Evolutionary conservation across 1,284 basidiomycete species (phyloP), one percentile per base, ranked within the genome.

Genomic region (Mycena sp.): DNA sequence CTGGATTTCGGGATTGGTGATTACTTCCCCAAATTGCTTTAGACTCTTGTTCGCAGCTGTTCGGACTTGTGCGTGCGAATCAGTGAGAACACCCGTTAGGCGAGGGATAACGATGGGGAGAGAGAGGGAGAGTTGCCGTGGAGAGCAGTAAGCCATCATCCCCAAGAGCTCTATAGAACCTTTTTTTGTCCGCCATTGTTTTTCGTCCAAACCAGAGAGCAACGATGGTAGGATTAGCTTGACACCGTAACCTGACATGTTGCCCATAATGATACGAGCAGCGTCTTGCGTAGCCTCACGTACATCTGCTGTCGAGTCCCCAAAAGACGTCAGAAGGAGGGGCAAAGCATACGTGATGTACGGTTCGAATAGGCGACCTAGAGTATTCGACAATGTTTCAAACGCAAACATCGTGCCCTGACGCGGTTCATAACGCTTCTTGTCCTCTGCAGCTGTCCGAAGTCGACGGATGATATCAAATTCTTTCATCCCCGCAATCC

Each of bases 141-240:
- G 98, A 6, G 98, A 96, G 78, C 97, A 98, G 78, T 97, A 99
- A 0, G 98, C 98, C 96, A 99, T 99, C 82, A 96, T 93, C 37
- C 98, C 98, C 58, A 99, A 83, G n/a, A 99, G 80, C 76, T 99
- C 98, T 68, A 99, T 98, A 3, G 96, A 97, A 1, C 86, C 98
- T 81, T 99, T 99, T 83, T 99, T 99, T 2, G 96, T 95, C 28
- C 97, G 86, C 98, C 98, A 99, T 76, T 99, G 98, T 76, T 98
- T 99, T 77, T 99, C 98, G 70, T 99, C 96, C 49, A 99, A 82
- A 35, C 96, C 97, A 35, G 90, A 91, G 6, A 99, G 84, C 9
- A 99, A 78, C 1, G 93, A 92, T 0, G 98, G 98, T 6, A 99
- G 81, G 65, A 99, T 96, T 55, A 96, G 86, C 80, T 99, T 99